Evolutionary conservation across 2,329 filamentous ascomycete species (phyloP).

Genomic region (Cladosporium sp.): DNA sequence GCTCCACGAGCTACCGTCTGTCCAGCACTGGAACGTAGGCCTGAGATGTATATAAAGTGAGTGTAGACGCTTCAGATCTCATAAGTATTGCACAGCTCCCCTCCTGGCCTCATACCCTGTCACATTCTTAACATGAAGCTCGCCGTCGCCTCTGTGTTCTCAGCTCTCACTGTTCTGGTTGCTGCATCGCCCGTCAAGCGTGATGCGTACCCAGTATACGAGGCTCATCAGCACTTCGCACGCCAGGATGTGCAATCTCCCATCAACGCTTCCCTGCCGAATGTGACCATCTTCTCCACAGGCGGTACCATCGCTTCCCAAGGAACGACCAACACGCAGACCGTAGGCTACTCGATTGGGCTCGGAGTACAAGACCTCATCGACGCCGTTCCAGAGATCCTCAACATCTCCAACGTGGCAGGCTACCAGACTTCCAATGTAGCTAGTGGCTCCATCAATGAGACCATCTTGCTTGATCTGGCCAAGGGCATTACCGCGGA

Average conservation of each 20-base stretch:
- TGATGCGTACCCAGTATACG: not conserved
- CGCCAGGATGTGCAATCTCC: conserved; percentile 15
- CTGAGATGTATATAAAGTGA: not conserved
- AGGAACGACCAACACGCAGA: conserved; percentile 48
- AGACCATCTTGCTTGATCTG: conserved; percentile 46
- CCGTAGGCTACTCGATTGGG: conserved; percentile 51
- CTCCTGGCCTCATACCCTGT: not conserved
- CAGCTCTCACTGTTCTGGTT: not conserved
- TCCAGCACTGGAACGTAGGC: not conserved
- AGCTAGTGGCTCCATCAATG: conserved; percentile 39
- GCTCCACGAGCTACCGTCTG: too few species aligned
- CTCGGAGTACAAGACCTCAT: conserved; percentile 51
- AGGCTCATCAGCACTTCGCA: not conserved
- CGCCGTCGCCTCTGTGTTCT: not conserved
- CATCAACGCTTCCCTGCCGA: conserved; percentile 47
- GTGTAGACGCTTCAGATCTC: too few species aligned
- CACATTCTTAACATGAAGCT: not conserved
- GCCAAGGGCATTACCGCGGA: conserved; percentile 47
- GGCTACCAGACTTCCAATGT: conserved; percentile 44
- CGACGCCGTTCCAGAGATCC: conserved; percentile 52
- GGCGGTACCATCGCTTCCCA: conserved; percentile 58
- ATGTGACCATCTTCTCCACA: conserved; percentile 55
- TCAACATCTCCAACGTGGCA: conserved; percentile 52
- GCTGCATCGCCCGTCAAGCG: not conserved
- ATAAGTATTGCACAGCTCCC: too few species aligned